These are phyloP conservation scores for Leptographium flavum DNA, from an alignment of 2,329 filamentous ascomycete genomes.

Conservation along the genomic window DNA sequence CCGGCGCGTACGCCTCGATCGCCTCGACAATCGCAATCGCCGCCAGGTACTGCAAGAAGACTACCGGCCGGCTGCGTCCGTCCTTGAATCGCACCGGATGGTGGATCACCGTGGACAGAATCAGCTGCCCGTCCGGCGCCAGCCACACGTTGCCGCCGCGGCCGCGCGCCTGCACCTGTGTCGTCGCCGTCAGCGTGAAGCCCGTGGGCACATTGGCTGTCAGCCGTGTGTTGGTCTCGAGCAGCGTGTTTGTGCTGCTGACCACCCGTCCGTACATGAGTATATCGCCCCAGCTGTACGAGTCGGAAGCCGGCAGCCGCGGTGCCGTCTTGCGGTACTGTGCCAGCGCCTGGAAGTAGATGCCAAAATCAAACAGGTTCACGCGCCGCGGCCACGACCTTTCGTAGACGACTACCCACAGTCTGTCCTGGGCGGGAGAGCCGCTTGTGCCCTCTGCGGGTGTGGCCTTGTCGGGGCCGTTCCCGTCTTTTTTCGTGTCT, in stretches of 20 bases:
- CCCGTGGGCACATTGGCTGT: slow-evolving; percentile 66
- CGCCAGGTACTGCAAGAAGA: slow-evolving; percentile 88
- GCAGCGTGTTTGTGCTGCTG: slow-evolving; percentile 83
- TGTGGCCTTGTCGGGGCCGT: too few relatives aligned
- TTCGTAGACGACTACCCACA: slow-evolving; percentile 58
- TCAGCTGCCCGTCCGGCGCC: slow-evolving; percentile 69
- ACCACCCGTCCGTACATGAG: slow-evolving; percentile 84
- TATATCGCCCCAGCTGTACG: slow-evolving; percentile 52
- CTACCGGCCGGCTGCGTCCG: slow-evolving; percentile 40
- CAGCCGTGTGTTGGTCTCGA: slow-evolving; percentile 78
- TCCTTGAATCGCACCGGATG: slow-evolving; percentile 50
- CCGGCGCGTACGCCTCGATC: slow-evolving; percentile 62
- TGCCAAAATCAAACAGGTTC: slow-evolving; percentile 72
- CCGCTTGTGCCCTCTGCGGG: too few relatives aligned
- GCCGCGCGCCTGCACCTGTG: slow-evolving; percentile 75
- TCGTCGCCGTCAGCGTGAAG: slow-evolving; percentile 78
- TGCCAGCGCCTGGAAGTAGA: slow-evolving; percentile 59
- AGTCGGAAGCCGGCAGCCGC: slow-evolving; percentile 29
- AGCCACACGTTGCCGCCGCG: slow-evolving; percentile 92
- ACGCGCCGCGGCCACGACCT: slow-evolving; percentile 55
- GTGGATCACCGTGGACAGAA: slow-evolving; percentile 79
- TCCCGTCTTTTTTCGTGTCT: too few relatives aligned
- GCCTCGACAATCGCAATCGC: slow-evolving; percentile 78
- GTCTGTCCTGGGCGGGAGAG: slow-evolving; percentile 52
- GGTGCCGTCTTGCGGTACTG: slow-evolving; percentile 46